A percentile compares a stretch with the other conserved stretches of the same genome.
phyloP scores from a whole-genome alignment of 2,329 filamentous ascomycete species.

The Exserohilum rostratum region DNA sequence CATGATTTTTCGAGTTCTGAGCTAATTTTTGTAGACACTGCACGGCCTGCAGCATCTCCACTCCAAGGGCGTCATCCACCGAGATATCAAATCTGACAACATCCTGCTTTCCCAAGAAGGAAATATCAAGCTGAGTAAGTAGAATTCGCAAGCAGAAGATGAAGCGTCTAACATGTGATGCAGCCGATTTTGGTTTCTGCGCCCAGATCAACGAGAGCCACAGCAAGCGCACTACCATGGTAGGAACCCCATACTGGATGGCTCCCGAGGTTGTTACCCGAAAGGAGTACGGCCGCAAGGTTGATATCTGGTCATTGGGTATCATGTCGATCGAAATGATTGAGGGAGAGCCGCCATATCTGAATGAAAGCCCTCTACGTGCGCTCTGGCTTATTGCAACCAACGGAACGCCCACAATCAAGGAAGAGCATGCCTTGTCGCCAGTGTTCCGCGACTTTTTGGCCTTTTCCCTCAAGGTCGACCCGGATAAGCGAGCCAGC shows the following conservation, averaged over 20 bases:
- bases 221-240: conserved; percentile 98
- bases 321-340: conserved; percentile 99
- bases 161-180: conserved; percentile 13
- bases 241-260: conserved; percentile 99
- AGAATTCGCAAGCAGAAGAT: neutral
- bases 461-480: conserved; percentile 90
- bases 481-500: conserved; percentile 94
- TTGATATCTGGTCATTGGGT: conserved; percentile 97
- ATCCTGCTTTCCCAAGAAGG: conserved; percentile 92
- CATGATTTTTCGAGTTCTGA: neutral
- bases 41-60: conserved; percentile 93
- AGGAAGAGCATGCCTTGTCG: conserved; percentile 84
- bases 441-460: conserved; percentile 89
- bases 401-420: conserved; percentile 92
- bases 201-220: conserved; percentile 97
- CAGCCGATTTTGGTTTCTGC: conserved; percentile 98
- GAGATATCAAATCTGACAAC: conserved; percentile 99
- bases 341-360: conserved; percentile 94
- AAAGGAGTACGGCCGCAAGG: conserved; percentile 97
- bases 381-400: conserved; percentile 96
- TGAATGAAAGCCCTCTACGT: conserved; percentile 91
- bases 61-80: conserved; percentile 96
- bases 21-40: conserved; percentile 64
- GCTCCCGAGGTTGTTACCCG: conserved; percentile 95
- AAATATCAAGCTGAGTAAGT: conserved; percentile 94